Evolutionary conservation across 208 protist genomes (phyloP), one percentile per base, ranked within the genome.

Genomic region (Leptomonas pyrrhocoris): DNA sequence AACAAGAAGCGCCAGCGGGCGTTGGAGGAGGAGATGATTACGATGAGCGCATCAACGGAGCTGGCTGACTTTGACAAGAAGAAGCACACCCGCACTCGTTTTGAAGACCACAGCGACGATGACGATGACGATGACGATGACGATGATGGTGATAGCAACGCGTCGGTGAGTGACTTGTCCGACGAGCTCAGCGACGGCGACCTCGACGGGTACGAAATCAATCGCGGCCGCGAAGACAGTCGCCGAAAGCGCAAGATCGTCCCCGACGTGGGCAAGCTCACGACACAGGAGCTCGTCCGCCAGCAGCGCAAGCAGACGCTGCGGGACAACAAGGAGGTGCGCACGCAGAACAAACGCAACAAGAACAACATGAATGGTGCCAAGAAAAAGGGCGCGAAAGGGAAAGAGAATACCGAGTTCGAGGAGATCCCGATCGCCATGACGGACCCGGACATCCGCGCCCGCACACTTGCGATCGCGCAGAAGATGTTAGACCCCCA

Each of bases 351-450:
- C 67, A 72, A 81, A 64, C 77, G 80, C 5, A 86, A 80, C 55
- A 88, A 87, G 72, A 88, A 87, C 56, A 79, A 81, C 62, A 58
- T 46, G 58, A 85, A 71, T 58, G 61, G 73, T 27, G 75, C 79
- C 27, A 86, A 77, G 31, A 80, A 79, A 57, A 86, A 76, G 27
- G 54, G 61, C 16, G 77, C 73, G 6, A 75, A 70, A 3, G 83
- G 80, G 25, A 90, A 85, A 69, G 78, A 90, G 56, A 79, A 86
- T 46, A 89, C 77, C 13, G 83, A 83, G 21, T 97, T 96, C 66
- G 90, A 97, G 77, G 88, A 93, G 74, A 83, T 97, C 25, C 92
- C 92, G 30, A 81, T 95, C 34, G 90, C 86, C 23, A 79, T 98
- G 61, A 91, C 86, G 2, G 94, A 98, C 67, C 90, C 91, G 12